A percentile compares a stretch with the other conserved stretches of the same genome.
phyloP scores from a whole-genome alignment of 1,139 yeast species.

The Geotrichum candidum region DNA sequence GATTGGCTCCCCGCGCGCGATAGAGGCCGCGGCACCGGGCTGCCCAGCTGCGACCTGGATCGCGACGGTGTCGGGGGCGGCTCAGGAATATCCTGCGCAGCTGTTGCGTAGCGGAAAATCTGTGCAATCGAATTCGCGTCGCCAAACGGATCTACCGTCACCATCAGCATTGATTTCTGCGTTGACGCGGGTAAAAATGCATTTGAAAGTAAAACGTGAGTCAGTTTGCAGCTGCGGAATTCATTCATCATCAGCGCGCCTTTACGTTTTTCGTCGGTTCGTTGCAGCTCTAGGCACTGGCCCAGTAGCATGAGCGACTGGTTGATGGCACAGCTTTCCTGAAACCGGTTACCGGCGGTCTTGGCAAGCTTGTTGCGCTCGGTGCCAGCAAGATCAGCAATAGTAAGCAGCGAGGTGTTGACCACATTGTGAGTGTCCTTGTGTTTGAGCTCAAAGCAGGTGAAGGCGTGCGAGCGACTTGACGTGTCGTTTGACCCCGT shows the following conservation, averaged over 20 bases:
- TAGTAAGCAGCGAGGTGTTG: conserved; percentile 32
- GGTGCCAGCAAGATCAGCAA: conserved; percentile 49
- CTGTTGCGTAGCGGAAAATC: conserved; percentile 39
- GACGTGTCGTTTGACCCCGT: conserved; percentile 34
- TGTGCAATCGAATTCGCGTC: conserved; percentile 53
- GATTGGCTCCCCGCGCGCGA: conserved; percentile 5
- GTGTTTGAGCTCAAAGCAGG: conserved; percentile 33
- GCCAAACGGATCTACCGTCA: conserved; percentile 63
- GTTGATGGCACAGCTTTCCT: conserved; percentile 45
- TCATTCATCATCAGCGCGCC: conserved; percentile 22
- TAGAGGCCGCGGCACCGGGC: conserved; percentile 8
- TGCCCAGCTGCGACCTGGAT: conserved; percentile 8
- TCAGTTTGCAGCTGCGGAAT: conserved; percentile 44
- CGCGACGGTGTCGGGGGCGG: conserved; percentile 22
- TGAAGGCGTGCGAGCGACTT: conserved; percentile 40
- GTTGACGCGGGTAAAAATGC: conserved; percentile 36
- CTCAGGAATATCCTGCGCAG: conserved; percentile 32
- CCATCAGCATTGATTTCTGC: conserved; percentile 35
- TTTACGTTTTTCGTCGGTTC: conserved; percentile 30
- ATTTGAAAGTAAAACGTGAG: conserved; percentile 44
- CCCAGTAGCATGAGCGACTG: conserved; percentile 45
- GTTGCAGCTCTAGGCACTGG: conserved; percentile 37
- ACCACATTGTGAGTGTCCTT: conserved; percentile 17
- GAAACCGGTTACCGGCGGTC: conserved; percentile 40
- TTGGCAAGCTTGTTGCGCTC: conserved; percentile 44